phyloP scores from a whole-genome alignment of 2,329 filamentous ascomycete genomes.

The Ilyonectria robusta region DNA sequence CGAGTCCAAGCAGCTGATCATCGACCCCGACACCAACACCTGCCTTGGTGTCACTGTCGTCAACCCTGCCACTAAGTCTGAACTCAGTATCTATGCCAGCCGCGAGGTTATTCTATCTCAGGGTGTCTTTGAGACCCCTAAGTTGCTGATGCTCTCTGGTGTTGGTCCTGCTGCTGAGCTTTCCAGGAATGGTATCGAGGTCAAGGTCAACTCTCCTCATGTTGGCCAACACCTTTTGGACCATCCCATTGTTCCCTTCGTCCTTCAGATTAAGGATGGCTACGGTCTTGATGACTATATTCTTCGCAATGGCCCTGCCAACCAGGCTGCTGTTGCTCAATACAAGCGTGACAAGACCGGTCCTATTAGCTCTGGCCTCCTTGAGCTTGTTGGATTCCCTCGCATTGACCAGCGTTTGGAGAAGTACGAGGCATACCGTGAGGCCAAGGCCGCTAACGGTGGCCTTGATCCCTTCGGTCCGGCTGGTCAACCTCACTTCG shows the following conservation, averaged over 20 bases:
- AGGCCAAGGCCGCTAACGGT: conserved; percentile 58
- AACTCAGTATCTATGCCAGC: conserved; percentile 62
- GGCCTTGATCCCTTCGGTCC: conserved; percentile 68
- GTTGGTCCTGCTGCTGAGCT: conserved; percentile 70
- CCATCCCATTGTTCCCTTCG: conserved; percentile 67
- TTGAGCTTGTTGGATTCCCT: conserved; percentile 69
- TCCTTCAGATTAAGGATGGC: conserved; percentile 56
- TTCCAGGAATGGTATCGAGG: conserved; percentile 63
- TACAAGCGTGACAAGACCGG: conserved; percentile 51
- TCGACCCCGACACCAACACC: conserved; percentile 58
- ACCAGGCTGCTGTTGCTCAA: conserved; percentile 50
- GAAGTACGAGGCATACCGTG: conserved; percentile 62
- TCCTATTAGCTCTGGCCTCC: conserved; percentile 57
- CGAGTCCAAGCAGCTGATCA: conserved; percentile 67
- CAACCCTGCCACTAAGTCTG: conserved; percentile 46
- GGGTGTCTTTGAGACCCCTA: conserved; percentile 74
- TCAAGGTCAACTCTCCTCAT: conserved; percentile 69
- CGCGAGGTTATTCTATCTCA: conserved; percentile 63
- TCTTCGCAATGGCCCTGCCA: conserved; percentile 54
- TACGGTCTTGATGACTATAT: conserved; percentile 58
- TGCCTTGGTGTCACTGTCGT: conserved; percentile 64
- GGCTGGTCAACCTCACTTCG: conserved; percentile 71
- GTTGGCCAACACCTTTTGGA: conserved; percentile 77
- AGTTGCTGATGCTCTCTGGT: conserved; percentile 75
- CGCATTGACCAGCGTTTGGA: conserved; percentile 69